Evolutionary conservation across 2,329 filamentous ascomycete species (phyloP).

Genomic region (Arthrocladium fulminans): DNA sequence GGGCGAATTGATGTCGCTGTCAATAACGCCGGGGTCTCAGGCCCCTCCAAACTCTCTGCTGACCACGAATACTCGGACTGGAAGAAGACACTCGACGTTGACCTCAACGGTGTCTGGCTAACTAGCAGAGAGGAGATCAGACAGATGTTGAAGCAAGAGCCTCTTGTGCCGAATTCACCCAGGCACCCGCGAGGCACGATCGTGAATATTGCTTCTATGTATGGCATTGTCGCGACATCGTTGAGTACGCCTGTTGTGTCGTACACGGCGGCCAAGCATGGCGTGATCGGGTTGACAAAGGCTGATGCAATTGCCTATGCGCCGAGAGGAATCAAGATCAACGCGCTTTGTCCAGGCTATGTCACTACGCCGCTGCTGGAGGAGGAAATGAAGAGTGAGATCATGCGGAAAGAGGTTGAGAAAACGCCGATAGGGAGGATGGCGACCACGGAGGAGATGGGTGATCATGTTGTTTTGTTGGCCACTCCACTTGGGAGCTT

Average conservation of each 20-base stretch:
- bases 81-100: slow-evolving; percentile 43
- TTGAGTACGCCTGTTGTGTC: slow-evolving; percentile 10
- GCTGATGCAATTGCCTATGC: slow-evolving; percentile 48
- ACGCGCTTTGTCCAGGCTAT: slow-evolving; percentile 49
- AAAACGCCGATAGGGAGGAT: slow-evolving; percentile 43
- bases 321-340: slow-evolving; percentile 46
- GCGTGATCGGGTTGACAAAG: slow-evolving; percentile 36
- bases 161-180: background rate
- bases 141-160: slow-evolving; percentile 14
- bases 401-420: slow-evolving; percentile 30
- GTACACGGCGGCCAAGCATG: slow-evolving; percentile 14
- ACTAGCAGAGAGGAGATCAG: slow-evolving; percentile 45
- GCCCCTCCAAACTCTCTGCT: slow-evolving; percentile 36
- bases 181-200: slow-evolving; percentile 33
- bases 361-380: slow-evolving; percentile 13
- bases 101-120: slow-evolving; percentile 50
- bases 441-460: slow-evolving; percentile 45
- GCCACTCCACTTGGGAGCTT: slow-evolving; percentile 46
- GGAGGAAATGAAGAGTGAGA: background rate
- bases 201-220: slow-evolving; percentile 46
- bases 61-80: slow-evolving; percentile 42
- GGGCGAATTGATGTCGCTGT: slow-evolving; percentile 48
- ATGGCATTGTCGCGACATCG: slow-evolving; percentile 37
- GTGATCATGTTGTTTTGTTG: slow-evolving; percentile 45
- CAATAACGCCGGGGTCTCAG: slow-evolving; percentile 48